A percentile compares a stretch with the other conserved stretches of the same genome.
phyloP scores from a whole-genome alignment of 257 asterid genomes.

The Solanum chmielewskii region DNA sequence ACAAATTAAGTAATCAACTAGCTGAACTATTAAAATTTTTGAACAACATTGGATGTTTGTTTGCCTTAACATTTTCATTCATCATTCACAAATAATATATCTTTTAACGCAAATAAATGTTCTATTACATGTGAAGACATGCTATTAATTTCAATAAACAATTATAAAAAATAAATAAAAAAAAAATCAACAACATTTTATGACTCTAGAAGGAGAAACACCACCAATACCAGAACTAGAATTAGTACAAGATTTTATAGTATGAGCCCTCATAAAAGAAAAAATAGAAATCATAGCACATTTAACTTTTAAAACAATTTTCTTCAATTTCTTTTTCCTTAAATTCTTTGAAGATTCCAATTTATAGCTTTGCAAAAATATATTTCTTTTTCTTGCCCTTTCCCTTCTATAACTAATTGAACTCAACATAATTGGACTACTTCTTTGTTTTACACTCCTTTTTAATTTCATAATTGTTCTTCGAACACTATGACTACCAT shows the following conservation, averaged over 20 bases:
- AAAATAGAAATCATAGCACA: constrained; percentile 24
- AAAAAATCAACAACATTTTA: constrained; percentile 5
- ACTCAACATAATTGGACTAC: constrained; percentile 14
- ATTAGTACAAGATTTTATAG: constrained; percentile 14
- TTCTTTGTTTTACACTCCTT: constrained; percentile 4
- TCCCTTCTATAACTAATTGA: constrained; percentile 35
- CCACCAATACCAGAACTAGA: constrained; percentile 19
- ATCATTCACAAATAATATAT: too few species aligned
- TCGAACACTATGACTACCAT: neutral
- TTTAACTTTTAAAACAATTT: constrained; percentile 24
- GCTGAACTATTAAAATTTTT: neutral
- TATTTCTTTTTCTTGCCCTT: constrained; percentile 36
- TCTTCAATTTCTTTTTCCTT: constrained; percentile 19
- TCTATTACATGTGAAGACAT: neutral
- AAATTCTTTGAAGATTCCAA: constrained; percentile 13
- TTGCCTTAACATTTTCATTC: too few species aligned
- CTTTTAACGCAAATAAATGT: neutral
- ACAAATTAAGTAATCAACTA: rapidly evolving
- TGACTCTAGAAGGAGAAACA: constrained; percentile 24
- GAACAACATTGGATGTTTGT: neutral
- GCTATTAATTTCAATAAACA: neutral
- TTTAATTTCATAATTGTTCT: constrained; percentile 23
- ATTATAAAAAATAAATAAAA: neutral
- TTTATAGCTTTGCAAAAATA: constrained; percentile 43
- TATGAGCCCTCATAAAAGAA: constrained; percentile 28